phyloP scores from a whole-genome alignment of 257 asterid genomes.

The Jasminum sambac region DNA sequence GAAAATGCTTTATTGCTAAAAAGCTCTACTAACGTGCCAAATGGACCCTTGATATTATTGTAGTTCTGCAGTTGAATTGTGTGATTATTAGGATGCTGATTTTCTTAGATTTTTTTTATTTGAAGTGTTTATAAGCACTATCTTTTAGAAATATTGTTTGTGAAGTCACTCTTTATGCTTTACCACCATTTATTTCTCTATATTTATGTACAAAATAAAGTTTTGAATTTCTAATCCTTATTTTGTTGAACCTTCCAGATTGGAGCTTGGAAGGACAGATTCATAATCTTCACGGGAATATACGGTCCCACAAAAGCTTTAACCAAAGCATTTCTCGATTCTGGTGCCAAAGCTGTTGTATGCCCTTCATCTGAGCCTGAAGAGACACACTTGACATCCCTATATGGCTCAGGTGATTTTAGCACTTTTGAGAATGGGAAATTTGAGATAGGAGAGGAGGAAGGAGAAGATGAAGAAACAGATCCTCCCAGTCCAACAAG shows the following conservation, averaged over 20 bases:
- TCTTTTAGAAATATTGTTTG: no score
- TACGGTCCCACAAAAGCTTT: slow-evolving; percentile 78
- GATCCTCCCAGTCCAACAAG: slow-evolving; percentile 72
- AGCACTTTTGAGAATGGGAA: slow-evolving; percentile 69
- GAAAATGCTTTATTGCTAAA: no score
- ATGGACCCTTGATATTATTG: neutral
- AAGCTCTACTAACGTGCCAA: no score
- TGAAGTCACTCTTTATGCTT: no score
- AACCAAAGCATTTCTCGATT: slow-evolving; percentile 85
- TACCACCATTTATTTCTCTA: no score
- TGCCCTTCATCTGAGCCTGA: slow-evolving; percentile 93
- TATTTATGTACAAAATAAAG: neutral
- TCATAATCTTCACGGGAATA: slow-evolving; percentile 80
- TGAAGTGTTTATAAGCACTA: no score
- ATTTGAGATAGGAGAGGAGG: slow-evolving; percentile 94
- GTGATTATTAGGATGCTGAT: neutral
- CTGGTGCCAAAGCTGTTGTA: slow-evolving; percentile 92
- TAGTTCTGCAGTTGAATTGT: neutral
- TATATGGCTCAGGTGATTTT: slow-evolving; percentile 76
- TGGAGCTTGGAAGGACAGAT: slow-evolving; percentile 98
- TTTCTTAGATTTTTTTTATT: neutral
- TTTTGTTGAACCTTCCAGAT: slow-evolving; percentile 44
- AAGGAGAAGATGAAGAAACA: slow-evolving; percentile 32
- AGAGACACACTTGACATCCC: slow-evolving; percentile 65
- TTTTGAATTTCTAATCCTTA: slow-evolving; percentile 2